A percentile compares a stretch with the other conserved stretches of the same genome.
Evolutionary conservation across 495 filamentous ascomycete species (phyloP).

Genomic region (Apiosordaria backusii): DNA sequence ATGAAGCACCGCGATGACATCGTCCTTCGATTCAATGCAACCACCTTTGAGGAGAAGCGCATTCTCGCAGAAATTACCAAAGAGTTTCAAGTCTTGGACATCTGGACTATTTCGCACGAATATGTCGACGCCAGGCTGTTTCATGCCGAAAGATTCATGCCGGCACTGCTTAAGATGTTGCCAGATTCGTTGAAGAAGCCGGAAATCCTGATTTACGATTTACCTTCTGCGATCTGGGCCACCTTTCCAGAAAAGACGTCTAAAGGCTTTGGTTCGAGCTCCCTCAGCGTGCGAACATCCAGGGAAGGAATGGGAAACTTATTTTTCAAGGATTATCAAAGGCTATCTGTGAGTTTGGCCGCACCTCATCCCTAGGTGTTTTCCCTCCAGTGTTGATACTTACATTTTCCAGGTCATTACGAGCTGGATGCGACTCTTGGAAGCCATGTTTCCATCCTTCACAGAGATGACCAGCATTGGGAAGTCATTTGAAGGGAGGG

Average conservation of each 20-base stretch:
- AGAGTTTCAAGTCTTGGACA: constrained; percentile 70
- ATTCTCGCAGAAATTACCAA: constrained; percentile 70
- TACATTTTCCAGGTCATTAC: constrained; percentile 30
- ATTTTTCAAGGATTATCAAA: constrained; percentile 88
- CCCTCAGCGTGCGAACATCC: constrained; percentile 24
- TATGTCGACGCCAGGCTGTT: constrained; percentile 86
- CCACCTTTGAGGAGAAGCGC: constrained; percentile 62
- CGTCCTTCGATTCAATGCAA: constrained; percentile 83
- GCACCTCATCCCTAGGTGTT: not conserved
- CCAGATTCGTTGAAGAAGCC: constrained; percentile 65
- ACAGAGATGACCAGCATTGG: constrained; percentile 73
- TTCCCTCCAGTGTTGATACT: constrained; percentile 1
- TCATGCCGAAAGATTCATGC: constrained; percentile 61
- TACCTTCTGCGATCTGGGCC: constrained; percentile 70
- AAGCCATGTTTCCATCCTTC: constrained; percentile 81
- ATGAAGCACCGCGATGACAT: constrained; percentile 75
- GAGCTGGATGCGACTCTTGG: constrained; percentile 86
- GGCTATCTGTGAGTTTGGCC: constrained; percentile 62
- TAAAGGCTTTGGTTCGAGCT: constrained; percentile 8
- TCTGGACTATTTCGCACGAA: constrained; percentile 79
- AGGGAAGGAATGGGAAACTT: constrained; percentile 53
- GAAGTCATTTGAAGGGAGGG: constrained; percentile 76
- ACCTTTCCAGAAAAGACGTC: constrained; percentile 61
- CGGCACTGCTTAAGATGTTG: constrained; percentile 76
- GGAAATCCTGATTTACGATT: constrained; percentile 77